Evolutionary conservation across 176 grass and related monocot genomes (phyloP).

Genomic region (Luzula sylvatica): DNA sequence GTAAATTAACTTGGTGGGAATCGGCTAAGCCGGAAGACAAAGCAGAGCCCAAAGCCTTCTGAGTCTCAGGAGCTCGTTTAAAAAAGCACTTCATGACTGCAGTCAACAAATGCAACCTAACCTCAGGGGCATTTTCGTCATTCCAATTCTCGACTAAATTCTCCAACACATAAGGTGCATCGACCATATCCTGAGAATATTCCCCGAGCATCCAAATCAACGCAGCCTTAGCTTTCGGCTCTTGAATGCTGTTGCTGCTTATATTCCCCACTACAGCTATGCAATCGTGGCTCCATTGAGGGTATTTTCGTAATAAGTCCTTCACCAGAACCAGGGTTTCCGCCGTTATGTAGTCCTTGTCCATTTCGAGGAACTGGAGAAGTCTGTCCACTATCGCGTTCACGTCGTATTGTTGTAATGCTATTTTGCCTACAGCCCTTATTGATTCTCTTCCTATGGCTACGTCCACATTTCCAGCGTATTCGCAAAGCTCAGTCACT

Average conservation of each 20-base stretch:
- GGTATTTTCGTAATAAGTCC: conserved; percentile 96
- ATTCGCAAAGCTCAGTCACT: conserved; percentile 99
- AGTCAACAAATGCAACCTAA: conserved; percentile 90
- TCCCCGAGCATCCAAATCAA: conserved; percentile 99
- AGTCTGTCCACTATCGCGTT: conserved; percentile 98
- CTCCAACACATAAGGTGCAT: conserved; percentile 92
- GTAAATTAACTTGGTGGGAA: conserved; percentile 62
- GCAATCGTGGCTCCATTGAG: conserved; percentile 99
- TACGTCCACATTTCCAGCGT: conserved; percentile 95
- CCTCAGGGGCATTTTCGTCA: conserved; percentile 85
- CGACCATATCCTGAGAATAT: conserved; percentile 97
- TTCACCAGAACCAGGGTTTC: conserved; percentile 98
- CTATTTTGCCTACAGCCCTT: conserved; percentile 96
- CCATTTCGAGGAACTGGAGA: conserved; percentile 99
- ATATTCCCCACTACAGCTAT: conserved; percentile 99
- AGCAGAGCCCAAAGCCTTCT: conserved; percentile 81
- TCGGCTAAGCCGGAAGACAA: conserved; percentile 80
- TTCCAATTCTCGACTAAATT: conserved; percentile 89
- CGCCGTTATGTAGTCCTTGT: conserved; percentile 97
- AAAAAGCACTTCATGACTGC: conserved; percentile 98
- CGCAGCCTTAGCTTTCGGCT: conserved; percentile 95
- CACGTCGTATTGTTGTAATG: conserved; percentile 94
- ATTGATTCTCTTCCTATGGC: conserved; percentile 96
- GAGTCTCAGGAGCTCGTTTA: conserved; percentile 85
- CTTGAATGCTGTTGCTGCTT: conserved; percentile 96